These are phyloP conservation scores for Fraxinus baroniana DNA, from an alignment of 305 asterid genomes.

Conservation along the genomic window DNA sequence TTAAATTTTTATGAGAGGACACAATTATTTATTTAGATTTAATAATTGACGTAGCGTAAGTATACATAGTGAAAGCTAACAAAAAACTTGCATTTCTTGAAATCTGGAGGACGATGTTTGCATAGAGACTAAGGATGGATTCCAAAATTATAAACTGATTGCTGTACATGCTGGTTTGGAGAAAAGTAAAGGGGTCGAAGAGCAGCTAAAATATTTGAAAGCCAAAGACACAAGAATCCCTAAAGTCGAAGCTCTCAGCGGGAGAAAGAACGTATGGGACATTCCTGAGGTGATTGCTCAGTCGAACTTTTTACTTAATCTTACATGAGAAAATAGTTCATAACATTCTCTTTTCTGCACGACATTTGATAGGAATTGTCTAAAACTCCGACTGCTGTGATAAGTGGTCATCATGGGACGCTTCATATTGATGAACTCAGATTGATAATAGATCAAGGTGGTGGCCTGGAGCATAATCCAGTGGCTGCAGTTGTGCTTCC, in stretches of 20 bases:
- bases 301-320: neutral
- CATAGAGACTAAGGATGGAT: conserved; percentile 62
- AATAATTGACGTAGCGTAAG: neutral
- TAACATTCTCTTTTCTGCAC: neutral
- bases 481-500: conserved; percentile 83
- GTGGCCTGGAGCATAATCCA: conserved; percentile 63
- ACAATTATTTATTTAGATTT: neutral
- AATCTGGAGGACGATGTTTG: conserved; percentile 56
- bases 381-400: conserved; percentile 50
- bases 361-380: conserved; percentile 50
- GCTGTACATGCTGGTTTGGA: conserved; percentile 92
- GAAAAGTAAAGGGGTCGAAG: conserved; percentile 48
- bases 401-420: conserved; percentile 87
- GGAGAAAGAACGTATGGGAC: conserved; percentile 79
- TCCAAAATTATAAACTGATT: conserved; percentile 57
- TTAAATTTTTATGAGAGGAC: neutral
- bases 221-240: conserved; percentile 79
- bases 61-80: neutral
- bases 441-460: conserved; percentile 75
- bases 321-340: neutral
- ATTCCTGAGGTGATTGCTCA: conserved; percentile 62
- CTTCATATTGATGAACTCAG: conserved; percentile 64
- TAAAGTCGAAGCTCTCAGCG: conserved; percentile 71
- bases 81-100: neutral
- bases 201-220: conserved; percentile 61